Evolutionary conservation across 2,329 filamentous ascomycete species (phyloP).

Genomic region (Didymella pinodella): DNA sequence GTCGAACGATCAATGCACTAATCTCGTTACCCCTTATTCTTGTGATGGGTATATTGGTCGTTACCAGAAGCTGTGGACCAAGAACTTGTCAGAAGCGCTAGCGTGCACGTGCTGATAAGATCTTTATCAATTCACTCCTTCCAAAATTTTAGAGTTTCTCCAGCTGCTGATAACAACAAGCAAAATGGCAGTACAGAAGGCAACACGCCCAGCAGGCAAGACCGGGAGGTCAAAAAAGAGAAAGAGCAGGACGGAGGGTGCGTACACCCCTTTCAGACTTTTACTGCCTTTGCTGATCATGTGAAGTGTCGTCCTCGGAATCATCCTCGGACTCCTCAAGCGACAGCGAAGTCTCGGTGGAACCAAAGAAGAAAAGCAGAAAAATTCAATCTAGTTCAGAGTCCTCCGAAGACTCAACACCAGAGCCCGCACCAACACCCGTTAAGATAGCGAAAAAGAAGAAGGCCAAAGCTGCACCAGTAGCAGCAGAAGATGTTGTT

Average conservation of each 20-base stretch:
- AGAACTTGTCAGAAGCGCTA: background rate
- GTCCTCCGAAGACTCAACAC: background rate
- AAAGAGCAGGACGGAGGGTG: constrained; percentile 43
- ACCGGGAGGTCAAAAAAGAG: constrained; percentile 42
- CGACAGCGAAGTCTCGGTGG: constrained; percentile 43
- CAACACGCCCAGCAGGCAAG: constrained; percentile 26
- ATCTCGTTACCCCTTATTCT: no score
- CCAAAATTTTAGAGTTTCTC: constrained; percentile 35
- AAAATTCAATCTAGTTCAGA: constrained; percentile 12
- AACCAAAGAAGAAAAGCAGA: constrained; percentile 23
- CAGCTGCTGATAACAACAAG: constrained; percentile 10
- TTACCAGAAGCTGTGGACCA: no score
- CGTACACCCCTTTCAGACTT: background rate
- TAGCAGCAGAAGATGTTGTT: constrained; percentile 17
- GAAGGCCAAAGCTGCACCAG: constrained; percentile 20
- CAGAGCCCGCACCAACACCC: constrained; percentile 17
- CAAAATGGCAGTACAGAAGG: constrained; percentile 36
- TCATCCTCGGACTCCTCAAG: constrained; percentile 40
- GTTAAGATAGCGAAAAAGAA: constrained; percentile 24
- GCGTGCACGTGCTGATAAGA: constrained; percentile 40
- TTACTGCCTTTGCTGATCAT: constrained; percentile 19
- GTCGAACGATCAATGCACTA: no score
- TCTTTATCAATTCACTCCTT: constrained; percentile 31
- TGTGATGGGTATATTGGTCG: no score
- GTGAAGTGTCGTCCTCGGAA: constrained; percentile 42